phyloP scores from a whole-genome alignment of 148 eudicot species.

The Nepenthes mirabilis region DNA sequence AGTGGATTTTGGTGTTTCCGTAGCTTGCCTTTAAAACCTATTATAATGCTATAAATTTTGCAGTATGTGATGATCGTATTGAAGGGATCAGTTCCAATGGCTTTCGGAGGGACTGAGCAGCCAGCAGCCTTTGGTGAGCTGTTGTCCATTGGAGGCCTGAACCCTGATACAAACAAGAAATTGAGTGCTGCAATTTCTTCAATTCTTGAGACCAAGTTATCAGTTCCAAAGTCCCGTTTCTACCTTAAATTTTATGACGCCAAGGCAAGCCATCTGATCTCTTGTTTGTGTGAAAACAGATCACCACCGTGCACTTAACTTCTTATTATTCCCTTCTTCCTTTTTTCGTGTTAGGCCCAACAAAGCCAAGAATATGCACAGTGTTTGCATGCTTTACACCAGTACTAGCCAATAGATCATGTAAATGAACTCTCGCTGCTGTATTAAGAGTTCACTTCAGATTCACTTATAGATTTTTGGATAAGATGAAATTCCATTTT shows the following conservation, averaged over 20 bases:
- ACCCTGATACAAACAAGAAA: conserved; percentile 76
- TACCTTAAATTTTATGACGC: conserved; percentile 84
- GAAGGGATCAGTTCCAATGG: conserved; percentile 86
- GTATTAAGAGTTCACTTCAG: conserved; percentile 1
- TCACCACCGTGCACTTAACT: conserved; percentile 4
- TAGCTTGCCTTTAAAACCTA: no score
- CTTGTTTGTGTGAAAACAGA: not conserved
- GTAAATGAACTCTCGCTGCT: conserved; percentile 35
- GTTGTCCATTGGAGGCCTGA: conserved; percentile 84
- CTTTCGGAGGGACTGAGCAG: conserved; percentile 92
- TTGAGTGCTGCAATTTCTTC: conserved; percentile 78
- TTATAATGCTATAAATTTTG: not conserved
- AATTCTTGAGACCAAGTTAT: conserved; percentile 66
- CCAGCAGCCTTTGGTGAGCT: conserved; percentile 96
- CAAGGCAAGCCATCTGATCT: conserved; percentile 36
- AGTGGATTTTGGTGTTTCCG: no score
- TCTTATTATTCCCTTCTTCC: conserved; percentile 37
- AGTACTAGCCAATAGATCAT: conserved; percentile 47
- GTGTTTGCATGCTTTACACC: conserved; percentile 95
- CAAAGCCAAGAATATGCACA: conserved; percentile 74
- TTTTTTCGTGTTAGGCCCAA: conserved; percentile 43
- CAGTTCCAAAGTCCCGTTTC: conserved; percentile 63
- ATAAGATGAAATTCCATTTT: no score
- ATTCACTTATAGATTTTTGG: no score
- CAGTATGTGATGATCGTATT: conserved; percentile 96